phyloP scores from a whole-genome alignment of 1,139 yeast species.

The Kluyveromyces marxianus region DNA sequence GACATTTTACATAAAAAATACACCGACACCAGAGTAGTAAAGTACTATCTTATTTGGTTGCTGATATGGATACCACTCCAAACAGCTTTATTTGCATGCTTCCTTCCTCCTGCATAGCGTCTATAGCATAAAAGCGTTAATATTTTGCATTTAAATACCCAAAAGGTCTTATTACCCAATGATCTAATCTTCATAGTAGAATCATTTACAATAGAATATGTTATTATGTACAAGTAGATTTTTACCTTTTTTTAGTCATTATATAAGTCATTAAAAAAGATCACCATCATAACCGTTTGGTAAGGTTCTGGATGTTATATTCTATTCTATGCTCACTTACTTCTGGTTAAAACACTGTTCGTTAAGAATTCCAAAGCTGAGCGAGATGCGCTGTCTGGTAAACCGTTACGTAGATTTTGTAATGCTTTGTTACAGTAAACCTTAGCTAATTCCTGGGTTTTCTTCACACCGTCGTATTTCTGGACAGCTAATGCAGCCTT shows the following conservation, averaged over 20 bases:
- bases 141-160: too few species aligned
- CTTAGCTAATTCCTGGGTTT: constrained; percentile 72
- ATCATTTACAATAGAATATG: too few species aligned
- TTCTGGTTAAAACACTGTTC: constrained; percentile 73
- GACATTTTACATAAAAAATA: constrained; percentile 23
- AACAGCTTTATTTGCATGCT: constrained; percentile 53
- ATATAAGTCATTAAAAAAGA: background rate
- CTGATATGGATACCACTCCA: constrained; percentile 52
- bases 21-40: constrained; percentile 16
- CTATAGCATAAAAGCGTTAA: too few species aligned
- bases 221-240: background rate
- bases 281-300: background rate
- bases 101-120: constrained; percentile 67
- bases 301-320: background rate
- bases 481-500: constrained; percentile 67
- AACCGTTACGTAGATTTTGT: constrained; percentile 48
- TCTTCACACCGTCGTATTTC: constrained; percentile 63
- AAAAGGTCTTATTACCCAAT: too few species aligned
- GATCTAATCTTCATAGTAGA: too few species aligned
- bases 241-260: background rate
- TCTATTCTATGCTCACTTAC: constrained; percentile 37
- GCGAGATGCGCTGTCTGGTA: constrained; percentile 87
- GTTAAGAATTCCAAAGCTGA: constrained; percentile 83
- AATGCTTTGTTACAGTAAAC: constrained; percentile 73
- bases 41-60: constrained; percentile 37